These are phyloP conservation scores for Botrytis medusae DNA, from an alignment of 2,329 filamentous ascomycete genomes.

Conservation along the genomic window DNA sequence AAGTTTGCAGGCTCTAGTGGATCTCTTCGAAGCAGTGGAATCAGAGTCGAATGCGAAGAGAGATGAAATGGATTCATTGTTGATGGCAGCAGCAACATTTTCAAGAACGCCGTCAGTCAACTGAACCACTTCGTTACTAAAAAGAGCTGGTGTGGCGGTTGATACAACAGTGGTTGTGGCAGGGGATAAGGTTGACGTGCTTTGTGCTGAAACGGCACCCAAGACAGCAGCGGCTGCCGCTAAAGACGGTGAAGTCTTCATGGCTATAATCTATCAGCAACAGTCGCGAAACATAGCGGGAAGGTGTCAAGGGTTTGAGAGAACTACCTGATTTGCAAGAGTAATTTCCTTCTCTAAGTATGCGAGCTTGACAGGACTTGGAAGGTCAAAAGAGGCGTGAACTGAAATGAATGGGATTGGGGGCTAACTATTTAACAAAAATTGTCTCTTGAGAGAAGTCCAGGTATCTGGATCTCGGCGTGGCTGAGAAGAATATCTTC, in stretches of 20 bases:
- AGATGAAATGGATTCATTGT: constrained; percentile 19
- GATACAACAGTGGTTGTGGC: neutral
- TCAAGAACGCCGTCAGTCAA: constrained; percentile 29
- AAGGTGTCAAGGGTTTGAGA: neutral
- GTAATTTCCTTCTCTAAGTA: neutral
- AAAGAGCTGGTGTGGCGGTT: constrained; percentile 15
- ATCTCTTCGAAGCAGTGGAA: neutral
- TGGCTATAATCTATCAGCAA: constrained; percentile 9
- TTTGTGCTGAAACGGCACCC: constrained; percentile 3
- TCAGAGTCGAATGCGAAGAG: constrained; percentile 25
- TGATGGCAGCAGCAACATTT: constrained; percentile 24
- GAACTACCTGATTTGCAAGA: neutral
- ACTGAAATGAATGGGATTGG: neutral
- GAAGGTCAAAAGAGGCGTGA: neutral
- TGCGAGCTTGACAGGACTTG: neutral
- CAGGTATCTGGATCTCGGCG: neutral
- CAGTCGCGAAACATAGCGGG: neutral
- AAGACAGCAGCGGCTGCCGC: neutral
- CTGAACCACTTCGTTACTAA: constrained; percentile 26
- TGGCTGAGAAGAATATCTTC: neutral
- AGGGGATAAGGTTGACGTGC: neutral
- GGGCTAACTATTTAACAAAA: neutral
- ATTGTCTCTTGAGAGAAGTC: neutral
- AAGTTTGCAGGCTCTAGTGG: constrained; percentile 28
- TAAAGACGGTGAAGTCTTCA: neutral